Evolutionary conservation across 768 basidiomycete genomes (phyloP), one percentile per base, ranked within the genome.

Genomic region (Collybia sp.): DNA sequence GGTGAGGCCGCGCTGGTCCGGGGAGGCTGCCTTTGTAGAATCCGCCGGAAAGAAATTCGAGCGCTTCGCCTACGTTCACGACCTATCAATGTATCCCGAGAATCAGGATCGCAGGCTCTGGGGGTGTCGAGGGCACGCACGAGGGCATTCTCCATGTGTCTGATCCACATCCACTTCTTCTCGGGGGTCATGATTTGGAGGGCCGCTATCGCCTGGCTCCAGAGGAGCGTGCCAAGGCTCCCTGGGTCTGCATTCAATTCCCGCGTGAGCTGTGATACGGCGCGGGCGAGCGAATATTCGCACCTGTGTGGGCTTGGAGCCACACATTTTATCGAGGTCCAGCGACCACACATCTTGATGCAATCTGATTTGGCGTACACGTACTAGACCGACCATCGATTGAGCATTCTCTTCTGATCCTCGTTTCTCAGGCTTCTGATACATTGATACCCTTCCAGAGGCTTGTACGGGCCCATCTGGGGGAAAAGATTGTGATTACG

Each of bases 1-100:
- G 5, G 67, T 57, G 37, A 58, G 59, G 12, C 61, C 58, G 3
- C 60, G 66, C 49, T 76, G 75, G 49, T 74, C 71, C 1, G 54
- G 51, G 76, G 76, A 3, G 74, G 76, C 45, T 74, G 73, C 72
- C 75, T 30, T 68, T 71, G 60, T 82, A 82, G 51, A 66, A 81
- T 1, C 80, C 80, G 1, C 82, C 80, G 1, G 77, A 79, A 16
- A 83, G 67, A 52, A 83, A 79, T 45, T 82, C 75, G 49, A 85
- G 55, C 0, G 72, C 72, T 49, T 83, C 82, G 5, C 81, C 82
- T 0, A 76, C 69, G 44, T 83, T 83, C 42, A 84, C 69, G 12
- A 80, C 72, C 82, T 82, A 33, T 30, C 9, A 25, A 32, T n/a
- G 12, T 3, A 16, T 34, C 25, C 25, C 4, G 8, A 11, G 40